These are phyloP conservation scores for Stagonosporopsis rhizophila DNA, from an alignment of 2,329 filamentous ascomycete species.

Conservation along the genomic window DNA sequence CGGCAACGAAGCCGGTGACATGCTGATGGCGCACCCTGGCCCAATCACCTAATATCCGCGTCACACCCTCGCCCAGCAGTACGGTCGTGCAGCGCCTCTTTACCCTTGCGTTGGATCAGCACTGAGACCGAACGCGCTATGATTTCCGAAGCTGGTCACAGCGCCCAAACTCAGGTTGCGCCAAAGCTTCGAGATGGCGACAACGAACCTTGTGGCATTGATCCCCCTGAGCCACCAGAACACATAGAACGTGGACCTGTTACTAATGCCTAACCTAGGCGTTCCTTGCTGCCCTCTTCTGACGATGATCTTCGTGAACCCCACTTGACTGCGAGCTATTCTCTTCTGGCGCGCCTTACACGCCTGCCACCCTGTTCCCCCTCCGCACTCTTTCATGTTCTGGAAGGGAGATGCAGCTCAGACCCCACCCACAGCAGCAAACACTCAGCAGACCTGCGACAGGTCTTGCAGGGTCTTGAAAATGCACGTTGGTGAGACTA, in stretches of 20 bases:
- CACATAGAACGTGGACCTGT: background rate
- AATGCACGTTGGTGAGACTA: background rate
- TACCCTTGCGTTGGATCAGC: constrained; percentile 17
- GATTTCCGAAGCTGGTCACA: constrained; percentile 10
- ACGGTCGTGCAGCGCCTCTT: constrained; percentile 12
- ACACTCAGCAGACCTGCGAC: background rate
- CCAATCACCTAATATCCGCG: constrained; percentile 8
- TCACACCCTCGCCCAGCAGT: constrained; percentile 7
- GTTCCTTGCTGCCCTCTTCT: background rate
- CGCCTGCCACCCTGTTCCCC: background rate
- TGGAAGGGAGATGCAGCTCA: constrained; percentile 7
- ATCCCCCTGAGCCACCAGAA: background rate
- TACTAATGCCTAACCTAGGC: background rate
- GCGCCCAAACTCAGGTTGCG: background rate
- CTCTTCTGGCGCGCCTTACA: background rate
- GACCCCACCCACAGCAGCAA: constrained; percentile 7
- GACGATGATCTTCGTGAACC: constrained; percentile 1
- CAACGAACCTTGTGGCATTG: too few relatives aligned
- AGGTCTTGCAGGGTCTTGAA: background rate
- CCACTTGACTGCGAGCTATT: background rate
- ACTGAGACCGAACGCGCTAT: background rate
- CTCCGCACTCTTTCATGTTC: constrained; percentile 3
- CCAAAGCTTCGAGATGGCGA: background rate
- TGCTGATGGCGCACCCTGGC: constrained; percentile 1
- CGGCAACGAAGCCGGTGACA: constrained; percentile 8